Evolutionary conservation across 768 basidiomycete genomes (phyloP).

Genomic region (Boletus rubroflammeus): DNA sequence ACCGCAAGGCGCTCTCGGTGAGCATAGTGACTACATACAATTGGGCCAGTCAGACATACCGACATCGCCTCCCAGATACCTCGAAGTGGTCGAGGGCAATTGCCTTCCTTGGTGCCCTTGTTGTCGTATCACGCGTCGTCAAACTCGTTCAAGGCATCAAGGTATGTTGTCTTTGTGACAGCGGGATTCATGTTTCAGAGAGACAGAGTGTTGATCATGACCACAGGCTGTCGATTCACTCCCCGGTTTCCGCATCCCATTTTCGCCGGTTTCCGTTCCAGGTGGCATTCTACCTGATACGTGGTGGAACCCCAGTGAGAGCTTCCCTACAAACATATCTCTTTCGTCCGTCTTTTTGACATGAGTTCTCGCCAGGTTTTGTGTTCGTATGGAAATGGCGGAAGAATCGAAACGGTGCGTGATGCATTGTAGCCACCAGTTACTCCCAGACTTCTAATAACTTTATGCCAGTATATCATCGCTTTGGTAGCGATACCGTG

Average conservation of each 20-base stretch:
- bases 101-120: background rate
- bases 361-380: background rate
- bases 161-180: background rate
- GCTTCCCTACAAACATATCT: background rate
- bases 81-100: background rate
- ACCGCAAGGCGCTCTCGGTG: background rate
- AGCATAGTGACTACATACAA: background rate
- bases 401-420: conserved; percentile 12
- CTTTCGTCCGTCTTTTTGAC: background rate
- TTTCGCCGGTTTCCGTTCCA: conserved; percentile 7
- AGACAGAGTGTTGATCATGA: background rate
- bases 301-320: conserved; percentile 21
- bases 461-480: conserved; percentile 7
- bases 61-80: background rate
- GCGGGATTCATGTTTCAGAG: background rate
- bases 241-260: conserved; percentile 15
- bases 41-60: background rate
- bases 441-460: background rate
- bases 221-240: conserved; percentile 9
- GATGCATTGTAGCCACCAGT: background rate
- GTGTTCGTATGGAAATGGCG: conserved; percentile 20
- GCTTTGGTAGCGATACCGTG: conserved; percentile 13
- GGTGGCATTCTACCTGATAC: conserved; percentile 1
- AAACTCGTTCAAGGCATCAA: conserved; percentile 16
- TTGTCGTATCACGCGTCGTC: conserved; percentile 12